Base-by-base conservation (phyloP, 805 yeast species). In the Myxozyma lipomycoides region DNA sequence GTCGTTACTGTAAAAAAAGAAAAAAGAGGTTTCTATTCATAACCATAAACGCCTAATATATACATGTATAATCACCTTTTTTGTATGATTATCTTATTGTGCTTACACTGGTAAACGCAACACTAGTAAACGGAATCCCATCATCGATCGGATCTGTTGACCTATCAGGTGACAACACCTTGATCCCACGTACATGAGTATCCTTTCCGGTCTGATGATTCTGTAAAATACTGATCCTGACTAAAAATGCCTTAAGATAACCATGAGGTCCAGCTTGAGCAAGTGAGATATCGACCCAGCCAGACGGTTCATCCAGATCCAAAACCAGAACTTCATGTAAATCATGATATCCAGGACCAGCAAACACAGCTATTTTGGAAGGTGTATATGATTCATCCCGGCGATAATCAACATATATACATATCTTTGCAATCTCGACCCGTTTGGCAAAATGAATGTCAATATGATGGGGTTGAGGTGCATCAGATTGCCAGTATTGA, bases 191-290 rank as follows among this genome's bases (percentile, higher is more conserved):
- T 9, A 93, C 72, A 65, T 89, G 98, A 0, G 96, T 83, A 66
- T 93, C 99, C 63, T 91, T 93, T 41, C 99, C 99, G 63, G 87
- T 89, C 64, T 90, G 97, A 61, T 88, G 96, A 61, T 95, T 93
- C 1, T 86, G 78, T 6, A 78, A 64, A 4, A 88, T 73, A n/a
- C 76, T 64, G 15, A 89, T 59, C 52, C 85, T 77, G 10, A 88
- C 68, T 55, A 82, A 70, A 60, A 81, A 84, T 46, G 93, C 79
- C 59, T 84, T 81, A 43, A 88, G 67, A 1, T 80, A 76, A 7
- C 22, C 26, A 17, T 22, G 19, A 5, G 15, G n/a, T 35, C 85
- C 66, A 2, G 76, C 73, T 1, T 78, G 77, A 45, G 77, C 76
- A 62, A 86, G 78, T 2, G 73, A 71, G 17, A 86, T 72, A 60